phyloP scores from a whole-genome alignment of 75 land plant species.

The Chamaecyparis obtusa region DNA sequence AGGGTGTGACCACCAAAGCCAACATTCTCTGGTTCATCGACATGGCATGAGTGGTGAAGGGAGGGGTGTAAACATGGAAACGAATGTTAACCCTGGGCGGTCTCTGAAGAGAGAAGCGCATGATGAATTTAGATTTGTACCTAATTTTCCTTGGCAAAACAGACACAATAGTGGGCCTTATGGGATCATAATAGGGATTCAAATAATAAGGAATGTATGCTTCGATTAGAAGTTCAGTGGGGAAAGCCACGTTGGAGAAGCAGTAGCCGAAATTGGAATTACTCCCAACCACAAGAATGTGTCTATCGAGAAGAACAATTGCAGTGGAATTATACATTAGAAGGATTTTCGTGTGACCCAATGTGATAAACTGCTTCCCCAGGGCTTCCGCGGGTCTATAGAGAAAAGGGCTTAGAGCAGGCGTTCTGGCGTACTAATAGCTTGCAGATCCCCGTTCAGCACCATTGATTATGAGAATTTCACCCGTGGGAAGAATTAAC shows the following conservation, averaged over 20 bases:
- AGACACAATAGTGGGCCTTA: not conserved
- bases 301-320: conserved; percentile 39
- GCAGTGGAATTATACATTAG: conserved; percentile 51
- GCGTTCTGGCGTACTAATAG: too few relatives aligned
- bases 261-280: conserved; percentile 28
- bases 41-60: conserved; percentile 56
- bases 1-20: conserved; percentile 13
- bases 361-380: too few relatives aligned
- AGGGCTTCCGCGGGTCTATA: too few relatives aligned
- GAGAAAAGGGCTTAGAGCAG: too few relatives aligned
- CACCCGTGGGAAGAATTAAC: too few relatives aligned
- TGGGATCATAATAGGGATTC: conserved; percentile 4
- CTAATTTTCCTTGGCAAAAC: conserved; percentile 4
- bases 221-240: conserved; percentile 47
- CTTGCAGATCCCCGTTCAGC: too few relatives aligned
- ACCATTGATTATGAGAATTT: too few relatives aligned
- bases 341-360: too few relatives aligned
- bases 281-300: conserved; percentile 48
- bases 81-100: conserved; percentile 13
- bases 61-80: conserved; percentile 34
- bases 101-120: conserved; percentile 33
- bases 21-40: conserved; percentile 66
- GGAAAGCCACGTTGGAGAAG: conserved; percentile 22
- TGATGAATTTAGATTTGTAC: conserved; percentile 36
- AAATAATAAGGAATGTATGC: conserved; percentile 49